Evolutionary conservation across 768 basidiomycete species (phyloP), one percentile per base, ranked within the genome.

Genomic region (Tricholoma terreum): DNA sequence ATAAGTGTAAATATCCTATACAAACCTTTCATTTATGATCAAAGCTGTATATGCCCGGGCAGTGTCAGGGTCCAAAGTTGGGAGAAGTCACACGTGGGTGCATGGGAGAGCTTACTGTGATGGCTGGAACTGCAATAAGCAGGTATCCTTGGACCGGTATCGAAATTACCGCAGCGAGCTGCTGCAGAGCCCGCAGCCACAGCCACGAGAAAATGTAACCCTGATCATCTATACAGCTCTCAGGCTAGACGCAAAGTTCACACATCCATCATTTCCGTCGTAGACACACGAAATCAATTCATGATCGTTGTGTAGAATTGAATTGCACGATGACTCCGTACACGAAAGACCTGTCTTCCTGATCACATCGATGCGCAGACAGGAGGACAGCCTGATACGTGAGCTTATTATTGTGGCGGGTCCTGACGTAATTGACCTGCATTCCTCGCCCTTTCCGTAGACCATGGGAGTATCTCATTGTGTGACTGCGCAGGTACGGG

Each of bases 171-270:
- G 46, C 46, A 49, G 46, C 24, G 15, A n/a, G 6, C n/a, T 17
- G 27, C 46, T 27, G 46, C 46, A 19, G 15, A 17, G 30, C 27
- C 24, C 46, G 55, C 57, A 61, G 49, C 60, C 53, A 62, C 63
- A 61, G 64, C 46, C 43, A 52, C 21, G 50, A 62, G 4, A 46
- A 27, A 27, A 24, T 27, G 14, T 22, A 46, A 46, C 4, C 22
- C 45, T 27, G 22, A 24, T 24, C 46, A 49, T 49, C 46, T 49
- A n/a, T n/a, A 49, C 46, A 31, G 46, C 46, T 49, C 24, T 30
- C 3, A 31, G n/a, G 46, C 27, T 49, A 27, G 46, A 31, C 30
- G 46, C 17, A 31, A 31, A 10, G 12, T 35, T 35, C 34, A 49
- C 27, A 49, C 19, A 7, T 27, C n/a, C 24, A 49, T 31, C 12